phyloP scores from a whole-genome alignment of 2,329 filamentous ascomycete genomes.

The Alternaria hordeiaustralica region DNA sequence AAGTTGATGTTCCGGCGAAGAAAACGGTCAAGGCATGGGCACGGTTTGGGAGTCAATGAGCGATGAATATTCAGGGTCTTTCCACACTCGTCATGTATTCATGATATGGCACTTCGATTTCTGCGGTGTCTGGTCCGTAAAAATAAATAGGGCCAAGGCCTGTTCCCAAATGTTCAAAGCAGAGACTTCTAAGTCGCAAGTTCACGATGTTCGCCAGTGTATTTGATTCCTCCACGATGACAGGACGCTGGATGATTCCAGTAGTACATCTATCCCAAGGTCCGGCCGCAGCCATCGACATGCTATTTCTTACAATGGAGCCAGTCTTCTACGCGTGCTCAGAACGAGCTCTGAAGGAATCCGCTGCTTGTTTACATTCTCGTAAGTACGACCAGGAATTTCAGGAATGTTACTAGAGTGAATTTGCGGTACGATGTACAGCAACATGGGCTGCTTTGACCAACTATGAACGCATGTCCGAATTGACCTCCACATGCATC shows the following conservation, averaged over 20 bases:
- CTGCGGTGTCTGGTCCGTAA: constrained; percentile 48
- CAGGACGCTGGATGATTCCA: neutral
- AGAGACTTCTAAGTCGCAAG: constrained; percentile 14
- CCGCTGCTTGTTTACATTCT: neutral
- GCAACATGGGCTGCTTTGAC: neutral
- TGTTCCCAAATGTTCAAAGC: constrained; percentile 33
- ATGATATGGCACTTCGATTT: constrained; percentile 49
- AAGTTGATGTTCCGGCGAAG: constrained; percentile 26
- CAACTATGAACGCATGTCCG: neutral
- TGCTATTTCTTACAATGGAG: neutral
- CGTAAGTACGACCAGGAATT: neutral
- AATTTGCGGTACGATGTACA: neutral
- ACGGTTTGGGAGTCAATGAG: constrained; percentile 50
- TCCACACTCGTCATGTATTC: constrained; percentile 46
- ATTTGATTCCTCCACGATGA: neutral
- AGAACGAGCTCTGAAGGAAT: neutral
- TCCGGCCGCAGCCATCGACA: neutral
- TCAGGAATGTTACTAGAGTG: neutral
- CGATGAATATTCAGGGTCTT: constrained; percentile 49
- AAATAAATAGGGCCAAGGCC: constrained; percentile 42
- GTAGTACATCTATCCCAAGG: neutral
- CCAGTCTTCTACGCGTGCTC: neutral
- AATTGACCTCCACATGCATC: neutral
- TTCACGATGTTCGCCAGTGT: neutral
- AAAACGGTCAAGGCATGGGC: constrained; percentile 43